Percentiles rank a stretch among this genome's conserved stretches.
These are phyloP conservation scores for Polychaeton citri DNA, from an alignment of 2,329 filamentous ascomycete species.

Conservation along the genomic window DNA sequence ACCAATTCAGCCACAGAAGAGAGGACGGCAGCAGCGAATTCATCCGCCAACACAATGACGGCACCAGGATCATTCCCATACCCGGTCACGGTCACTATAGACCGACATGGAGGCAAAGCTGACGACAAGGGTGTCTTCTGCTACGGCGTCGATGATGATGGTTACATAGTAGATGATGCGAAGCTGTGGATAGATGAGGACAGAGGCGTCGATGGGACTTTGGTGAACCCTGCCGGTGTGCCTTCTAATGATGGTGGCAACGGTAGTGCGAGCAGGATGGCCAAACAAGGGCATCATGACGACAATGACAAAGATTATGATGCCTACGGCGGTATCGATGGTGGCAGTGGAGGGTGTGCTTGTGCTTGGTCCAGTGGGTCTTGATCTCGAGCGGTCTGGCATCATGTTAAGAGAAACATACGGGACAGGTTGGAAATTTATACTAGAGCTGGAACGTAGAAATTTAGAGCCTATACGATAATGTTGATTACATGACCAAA, in stretches of 20 bases:
- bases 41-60: constrained; percentile 32
- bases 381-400: no score
- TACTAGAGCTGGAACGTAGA: no score
- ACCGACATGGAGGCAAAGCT: constrained; percentile 44
- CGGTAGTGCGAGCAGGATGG: not conserved
- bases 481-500: no score
- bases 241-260: constrained; percentile 10
- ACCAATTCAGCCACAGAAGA: constrained; percentile 8
- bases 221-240: constrained; percentile 38
- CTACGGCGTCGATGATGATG: constrained; percentile 40
- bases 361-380: constrained; percentile 35
- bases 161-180: constrained; percentile 28
- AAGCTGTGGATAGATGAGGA: constrained; percentile 40
- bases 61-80: constrained; percentile 48
- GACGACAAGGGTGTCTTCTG: constrained; percentile 47
- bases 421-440: no score
- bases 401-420: no score
- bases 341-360: constrained; percentile 45
- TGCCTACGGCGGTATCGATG: constrained; percentile 38
- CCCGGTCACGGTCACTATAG: constrained; percentile 45
- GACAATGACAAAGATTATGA: constrained; percentile 5
- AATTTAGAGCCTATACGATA: no score
- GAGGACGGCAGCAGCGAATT: constrained; percentile 17
- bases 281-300: no score
- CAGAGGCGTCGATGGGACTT: constrained; percentile 34